phyloP scores from a whole-genome alignment of 164 flowering plant genomes.

The Macadamia integrifolia region DNA sequence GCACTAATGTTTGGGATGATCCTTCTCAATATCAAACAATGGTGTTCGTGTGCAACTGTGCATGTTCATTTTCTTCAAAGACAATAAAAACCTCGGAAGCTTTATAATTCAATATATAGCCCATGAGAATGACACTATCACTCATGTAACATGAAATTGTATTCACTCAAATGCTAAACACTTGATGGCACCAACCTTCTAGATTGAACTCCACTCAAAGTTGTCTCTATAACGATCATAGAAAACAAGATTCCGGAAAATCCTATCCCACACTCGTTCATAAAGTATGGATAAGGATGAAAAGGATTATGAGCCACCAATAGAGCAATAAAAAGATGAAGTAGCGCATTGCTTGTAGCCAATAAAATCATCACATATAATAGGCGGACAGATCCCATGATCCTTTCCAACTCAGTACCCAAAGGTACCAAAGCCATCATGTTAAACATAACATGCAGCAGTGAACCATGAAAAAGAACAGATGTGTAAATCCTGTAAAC shows the following conservation, averaged over 20 bases:
- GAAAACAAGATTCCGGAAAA: conserved; percentile 95
- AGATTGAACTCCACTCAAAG: conserved; percentile 78
- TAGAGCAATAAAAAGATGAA: conserved; percentile 72
- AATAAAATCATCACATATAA: conserved; percentile 49
- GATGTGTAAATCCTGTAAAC: conserved; percentile 87
- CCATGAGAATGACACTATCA: background rate
- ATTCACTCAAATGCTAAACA: background rate
- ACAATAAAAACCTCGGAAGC: background rate
- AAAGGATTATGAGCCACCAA: conserved; percentile 66
- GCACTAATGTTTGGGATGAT: no score
- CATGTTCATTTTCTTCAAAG: background rate
- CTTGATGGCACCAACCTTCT: conserved; percentile 60
- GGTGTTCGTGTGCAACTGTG: background rate
- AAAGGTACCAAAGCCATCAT: conserved; percentile 94
- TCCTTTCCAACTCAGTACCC: conserved; percentile 95
- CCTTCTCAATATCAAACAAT: background rate
- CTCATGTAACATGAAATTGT: background rate
- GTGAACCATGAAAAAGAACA: conserved; percentile 78
- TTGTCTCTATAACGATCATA: conserved; percentile 95
- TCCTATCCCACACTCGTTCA: conserved; percentile 89
- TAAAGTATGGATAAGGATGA: conserved; percentile 26
- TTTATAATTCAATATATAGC: background rate
- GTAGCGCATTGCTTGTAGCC: conserved; percentile 79
- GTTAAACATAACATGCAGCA: conserved; percentile 89
- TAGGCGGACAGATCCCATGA: conserved; percentile 92